Conservation (phyloP, 257 asterid genomes). For the Ilex asprella region DNA sequence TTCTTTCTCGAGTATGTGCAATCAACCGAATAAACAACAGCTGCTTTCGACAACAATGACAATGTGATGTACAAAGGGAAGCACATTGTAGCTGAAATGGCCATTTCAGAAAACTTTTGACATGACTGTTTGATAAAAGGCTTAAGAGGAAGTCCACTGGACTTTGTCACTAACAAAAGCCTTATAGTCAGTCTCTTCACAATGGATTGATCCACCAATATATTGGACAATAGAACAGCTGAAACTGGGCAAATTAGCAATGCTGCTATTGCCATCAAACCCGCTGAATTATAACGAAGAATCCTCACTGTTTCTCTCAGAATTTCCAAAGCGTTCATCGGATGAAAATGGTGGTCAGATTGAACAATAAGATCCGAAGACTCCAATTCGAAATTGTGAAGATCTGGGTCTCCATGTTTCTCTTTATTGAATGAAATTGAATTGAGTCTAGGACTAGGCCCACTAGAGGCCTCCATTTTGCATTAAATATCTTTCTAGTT, state of each 20-base stretch:
- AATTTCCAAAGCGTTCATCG: constrained; percentile 73
- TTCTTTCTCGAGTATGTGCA: constrained; percentile 72
- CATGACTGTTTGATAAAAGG: constrained; percentile 69
- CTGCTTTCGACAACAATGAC: constrained; percentile 70
- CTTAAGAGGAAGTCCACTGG: constrained; percentile 70
- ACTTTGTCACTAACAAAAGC: constrained; percentile 56
- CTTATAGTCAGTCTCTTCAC: constrained; percentile 46
- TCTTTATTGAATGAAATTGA: constrained; percentile 26
- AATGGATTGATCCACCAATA: constrained; percentile 55
- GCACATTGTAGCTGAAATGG: constrained; percentile 47
- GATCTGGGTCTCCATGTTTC: constrained; percentile 29
- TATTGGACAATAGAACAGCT: constrained; percentile 60
- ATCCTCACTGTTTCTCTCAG: constrained; percentile 77
- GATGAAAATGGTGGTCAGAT: constrained; percentile 40
- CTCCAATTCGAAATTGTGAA: constrained; percentile 38
- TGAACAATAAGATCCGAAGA: constrained; percentile 16
- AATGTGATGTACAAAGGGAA: constrained; percentile 67
- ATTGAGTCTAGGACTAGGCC: constrained; percentile 45
- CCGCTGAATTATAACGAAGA: constrained; percentile 60
- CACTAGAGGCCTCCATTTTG: constrained; percentile 51
- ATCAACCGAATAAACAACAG: constrained; percentile 80
- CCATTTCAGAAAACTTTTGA: constrained; percentile 63
- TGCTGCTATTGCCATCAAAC: constrained; percentile 57
- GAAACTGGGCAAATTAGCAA: constrained; percentile 76
- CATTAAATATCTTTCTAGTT: constrained; percentile 6